A percentile compares a stretch with the other conserved stretches of the same genome.
These are phyloP conservation scores for Zymoseptoria brevis DNA, from an alignment of 2,329 filamentous ascomycete genomes.

Conservation along the genomic window DNA sequence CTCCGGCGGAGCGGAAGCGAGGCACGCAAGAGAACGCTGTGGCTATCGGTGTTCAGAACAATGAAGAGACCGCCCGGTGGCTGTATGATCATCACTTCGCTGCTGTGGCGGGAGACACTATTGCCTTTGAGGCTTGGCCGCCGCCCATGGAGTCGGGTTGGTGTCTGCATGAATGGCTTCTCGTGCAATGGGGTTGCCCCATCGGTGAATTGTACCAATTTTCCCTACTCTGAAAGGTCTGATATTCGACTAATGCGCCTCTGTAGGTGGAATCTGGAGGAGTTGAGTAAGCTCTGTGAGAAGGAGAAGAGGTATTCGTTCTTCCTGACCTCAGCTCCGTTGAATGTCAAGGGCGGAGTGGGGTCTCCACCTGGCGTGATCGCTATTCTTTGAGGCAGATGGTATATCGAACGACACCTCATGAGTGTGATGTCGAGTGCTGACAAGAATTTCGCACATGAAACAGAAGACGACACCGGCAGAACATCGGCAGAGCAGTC, in stretches of 20 bases:
- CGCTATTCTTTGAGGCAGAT: slow-evolving; percentile 23
- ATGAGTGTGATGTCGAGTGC: not conserved
- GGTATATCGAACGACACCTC: not conserved
- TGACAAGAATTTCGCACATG: not conserved
- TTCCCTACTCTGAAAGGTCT: too few species aligned
- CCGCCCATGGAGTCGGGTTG: slow-evolving; percentile 17
- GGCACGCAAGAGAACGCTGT: slow-evolving; percentile 13
- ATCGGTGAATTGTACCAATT: slow-evolving; percentile 32
- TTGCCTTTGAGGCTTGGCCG: slow-evolving; percentile 29
- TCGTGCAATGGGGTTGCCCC: slow-evolving; percentile 33
- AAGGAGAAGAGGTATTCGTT: slow-evolving; percentile 32
- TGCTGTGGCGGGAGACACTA: slow-evolving; percentile 29
- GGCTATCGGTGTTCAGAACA: slow-evolving; percentile 37
- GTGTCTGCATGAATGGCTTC: slow-evolving; percentile 31
- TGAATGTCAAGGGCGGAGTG: slow-evolving; percentile 33
- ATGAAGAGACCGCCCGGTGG: slow-evolving; percentile 44
- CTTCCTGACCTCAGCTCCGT: slow-evolving; percentile 33
- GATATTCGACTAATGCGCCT: too few species aligned
- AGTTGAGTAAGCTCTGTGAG: slow-evolving; percentile 30
- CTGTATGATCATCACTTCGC: slow-evolving; percentile 35
- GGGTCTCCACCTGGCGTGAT: slow-evolving; percentile 23
- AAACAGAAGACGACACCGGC: not conserved
- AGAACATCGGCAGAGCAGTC: not conserved
- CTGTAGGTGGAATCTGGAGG: slow-evolving; percentile 31
- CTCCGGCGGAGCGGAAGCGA: slow-evolving; percentile 10